Evolutionary conservation across 1,284 basidiomycete species (phyloP).

Genomic region (Boletus hoseneyae): DNA sequence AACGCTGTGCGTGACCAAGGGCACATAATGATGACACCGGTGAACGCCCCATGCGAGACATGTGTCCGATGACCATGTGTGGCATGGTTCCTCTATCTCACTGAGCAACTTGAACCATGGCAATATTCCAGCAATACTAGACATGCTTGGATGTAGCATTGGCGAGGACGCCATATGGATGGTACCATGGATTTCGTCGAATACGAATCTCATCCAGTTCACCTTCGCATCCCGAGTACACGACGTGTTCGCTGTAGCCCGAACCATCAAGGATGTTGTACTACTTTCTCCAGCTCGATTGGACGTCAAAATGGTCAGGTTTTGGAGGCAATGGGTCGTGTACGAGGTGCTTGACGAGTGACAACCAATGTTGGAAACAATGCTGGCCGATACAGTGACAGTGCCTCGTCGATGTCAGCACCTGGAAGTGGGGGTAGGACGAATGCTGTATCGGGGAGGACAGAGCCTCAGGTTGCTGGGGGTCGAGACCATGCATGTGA

Average conservation of each 20-base stretch:
- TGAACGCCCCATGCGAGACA: conserved; percentile 93
- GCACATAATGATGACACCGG: too few species aligned
- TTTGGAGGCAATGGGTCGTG: conserved; percentile 54
- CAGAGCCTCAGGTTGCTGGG: conserved; percentile 76
- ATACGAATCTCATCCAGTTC: conserved; percentile 74
- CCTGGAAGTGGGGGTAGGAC: conserved; percentile 86
- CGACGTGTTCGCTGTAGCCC: conserved; percentile 61
- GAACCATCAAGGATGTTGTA: conserved; percentile 60
- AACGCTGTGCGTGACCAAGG: too few species aligned
- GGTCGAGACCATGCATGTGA: conserved; percentile 73
- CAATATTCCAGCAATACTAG: conserved; percentile 97
- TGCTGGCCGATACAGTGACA: conserved; percentile 79
- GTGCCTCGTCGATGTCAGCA: conserved; percentile 80
- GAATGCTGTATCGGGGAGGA: conserved; percentile 77
- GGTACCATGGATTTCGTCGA: conserved; percentile 86
- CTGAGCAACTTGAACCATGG: conserved; percentile 91
- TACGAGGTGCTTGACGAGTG: conserved; percentile 68
- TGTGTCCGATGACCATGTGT: conserved; percentile 87
- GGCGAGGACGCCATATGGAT: conserved; percentile 86
- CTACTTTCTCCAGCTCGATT: conserved; percentile 93
- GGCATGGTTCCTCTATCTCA: conserved; percentile 53
- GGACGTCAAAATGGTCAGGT: conserved; percentile 71
- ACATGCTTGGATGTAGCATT: conserved; percentile 79
- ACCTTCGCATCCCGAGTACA: conserved; percentile 57
- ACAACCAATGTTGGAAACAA: conserved; percentile 80